Conservation (phyloP, 2,329 filamentous ascomycete species). For the Aspergillus intermedius region DNA sequence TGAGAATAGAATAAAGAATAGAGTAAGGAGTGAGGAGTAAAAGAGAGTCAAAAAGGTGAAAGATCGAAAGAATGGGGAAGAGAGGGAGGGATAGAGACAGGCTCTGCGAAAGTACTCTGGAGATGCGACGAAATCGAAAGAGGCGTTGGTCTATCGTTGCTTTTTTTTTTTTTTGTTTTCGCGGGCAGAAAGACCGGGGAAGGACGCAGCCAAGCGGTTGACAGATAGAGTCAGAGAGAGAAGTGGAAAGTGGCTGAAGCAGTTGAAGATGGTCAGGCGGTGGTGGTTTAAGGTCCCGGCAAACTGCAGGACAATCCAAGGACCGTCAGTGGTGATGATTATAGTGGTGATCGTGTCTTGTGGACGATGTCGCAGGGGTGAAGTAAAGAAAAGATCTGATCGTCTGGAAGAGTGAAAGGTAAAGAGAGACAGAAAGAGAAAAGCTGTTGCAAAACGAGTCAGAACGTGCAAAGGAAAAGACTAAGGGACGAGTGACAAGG, state of each 20-base stretch:
- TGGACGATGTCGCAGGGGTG: conserved; percentile 9
- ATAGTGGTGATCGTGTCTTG: too few species aligned
- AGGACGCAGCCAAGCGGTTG: conserved; percentile 8
- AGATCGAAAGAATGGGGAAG: conserved; percentile 5
- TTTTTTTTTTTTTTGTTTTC: not conserved
- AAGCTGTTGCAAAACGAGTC: not conserved
- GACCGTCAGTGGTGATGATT: too few species aligned
- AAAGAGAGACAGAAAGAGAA: not conserved
- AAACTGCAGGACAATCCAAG: too few species aligned
- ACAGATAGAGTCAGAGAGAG: not conserved
- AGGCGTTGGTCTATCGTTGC: too few species aligned
- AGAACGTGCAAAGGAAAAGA: conserved; percentile 1
- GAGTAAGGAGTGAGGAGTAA: conserved; percentile 3
- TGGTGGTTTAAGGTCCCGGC: too few species aligned
- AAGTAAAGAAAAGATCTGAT: conserved; percentile 12
- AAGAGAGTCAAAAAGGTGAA: not conserved
- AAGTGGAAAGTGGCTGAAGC: conserved; percentile 6
- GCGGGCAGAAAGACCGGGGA: conserved; percentile 1
- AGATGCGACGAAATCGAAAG: conserved; percentile 3
- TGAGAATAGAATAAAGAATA: conserved; percentile 6
- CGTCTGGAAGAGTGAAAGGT: not conserved
- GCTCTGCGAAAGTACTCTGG: not conserved
- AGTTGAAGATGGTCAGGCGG: not conserved
- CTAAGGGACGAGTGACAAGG: conserved; percentile 1
- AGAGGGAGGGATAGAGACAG: conserved; percentile 3